Percentiles rank a stretch among this genome's conserved stretches.
These are phyloP conservation scores for Leptodontidium sp. DNA, from an alignment of 2,329 filamentous ascomycete species.

Conservation along the genomic window DNA sequence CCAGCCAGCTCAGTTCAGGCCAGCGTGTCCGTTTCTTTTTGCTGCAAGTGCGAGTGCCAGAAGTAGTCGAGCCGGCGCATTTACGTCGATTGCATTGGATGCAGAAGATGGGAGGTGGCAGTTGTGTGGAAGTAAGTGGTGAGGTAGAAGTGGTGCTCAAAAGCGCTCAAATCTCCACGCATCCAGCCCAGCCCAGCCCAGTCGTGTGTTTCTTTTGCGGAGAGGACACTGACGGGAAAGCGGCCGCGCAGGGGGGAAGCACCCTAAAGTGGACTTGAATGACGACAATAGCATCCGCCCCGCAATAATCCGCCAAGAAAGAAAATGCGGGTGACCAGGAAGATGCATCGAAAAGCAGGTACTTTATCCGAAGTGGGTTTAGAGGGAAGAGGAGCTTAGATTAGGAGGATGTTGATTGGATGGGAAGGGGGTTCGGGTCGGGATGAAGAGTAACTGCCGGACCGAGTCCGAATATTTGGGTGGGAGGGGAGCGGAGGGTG, in stretches of 20 bases:
- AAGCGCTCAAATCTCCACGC: neutral
- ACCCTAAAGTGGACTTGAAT: neutral
- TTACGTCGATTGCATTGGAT: neutral
- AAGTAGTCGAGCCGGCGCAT: neutral
- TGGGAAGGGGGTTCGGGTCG: neutral
- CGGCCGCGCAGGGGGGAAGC: neutral
- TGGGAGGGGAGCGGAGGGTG: neutral
- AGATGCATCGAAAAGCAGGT: neutral
- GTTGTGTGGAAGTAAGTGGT: neutral
- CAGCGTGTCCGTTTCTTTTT: constrained; percentile 2
- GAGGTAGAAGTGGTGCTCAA: constrained; percentile 10
- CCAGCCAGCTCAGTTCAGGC: neutral
- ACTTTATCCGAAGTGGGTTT: constrained; percentile 7
- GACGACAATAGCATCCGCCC: constrained; percentile 3
- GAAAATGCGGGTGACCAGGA: constrained; percentile 8
- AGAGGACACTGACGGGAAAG: neutral
- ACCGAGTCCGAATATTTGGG: neutral
- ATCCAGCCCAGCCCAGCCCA: too few relatives aligned
- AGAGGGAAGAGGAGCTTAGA: constrained; percentile 15
- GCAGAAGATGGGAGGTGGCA: neutral
- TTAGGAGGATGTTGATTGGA: constrained; percentile 12
- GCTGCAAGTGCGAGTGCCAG: neutral
- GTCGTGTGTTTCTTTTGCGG: constrained; percentile 7
- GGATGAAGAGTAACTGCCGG: neutral
- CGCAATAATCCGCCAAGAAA: neutral